Conservation (phyloP, 2,329 filamentous ascomycete species). For the Pseudogymnoascus sp. region DNA sequence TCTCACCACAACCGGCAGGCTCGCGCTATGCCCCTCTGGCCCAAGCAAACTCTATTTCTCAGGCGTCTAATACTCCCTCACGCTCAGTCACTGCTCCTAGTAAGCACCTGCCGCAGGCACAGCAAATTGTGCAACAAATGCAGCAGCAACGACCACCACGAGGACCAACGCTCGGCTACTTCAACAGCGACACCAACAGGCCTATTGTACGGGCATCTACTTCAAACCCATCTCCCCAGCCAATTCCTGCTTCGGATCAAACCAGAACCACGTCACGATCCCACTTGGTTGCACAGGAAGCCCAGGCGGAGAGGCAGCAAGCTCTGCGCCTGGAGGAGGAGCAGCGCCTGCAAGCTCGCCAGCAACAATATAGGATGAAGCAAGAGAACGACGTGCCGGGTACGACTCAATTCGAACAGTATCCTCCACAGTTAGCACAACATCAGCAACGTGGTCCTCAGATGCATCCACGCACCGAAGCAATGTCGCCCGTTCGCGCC, state of each 20-base stretch:
- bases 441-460: slow-evolving; percentile 17
- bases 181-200: slow-evolving; percentile 16
- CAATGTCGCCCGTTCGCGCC: slow-evolving; percentile 2
- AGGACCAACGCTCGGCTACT: slow-evolving; percentile 26
- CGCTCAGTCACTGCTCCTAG: slow-evolving; percentile 20
- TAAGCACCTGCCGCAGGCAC: slow-evolving; percentile 21
- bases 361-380: slow-evolving; percentile 29
- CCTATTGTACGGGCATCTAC: slow-evolving; percentile 5
- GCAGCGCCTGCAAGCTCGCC: slow-evolving; percentile 7
- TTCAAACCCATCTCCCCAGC: slow-evolving; percentile 14
- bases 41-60: slow-evolving; percentile 26
- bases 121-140: slow-evolving; percentile 11
- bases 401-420: slow-evolving; percentile 29
- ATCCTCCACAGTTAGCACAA: slow-evolving; percentile 17
- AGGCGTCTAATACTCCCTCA: slow-evolving; percentile 18
- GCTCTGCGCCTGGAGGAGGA: slow-evolving; percentile 21
- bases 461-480: slow-evolving; percentile 21
- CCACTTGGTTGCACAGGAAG: slow-evolving; percentile 24
- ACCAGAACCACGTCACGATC: slow-evolving; percentile 20
- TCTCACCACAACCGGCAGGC: slow-evolving; percentile 21
- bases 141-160: slow-evolving; percentile 16
- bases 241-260: slow-evolving; percentile 14
- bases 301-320: slow-evolving; percentile 23
- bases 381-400: slow-evolving; percentile 27
- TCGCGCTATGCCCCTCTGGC: slow-evolving; percentile 25